Base-by-base conservation (phyloP, 2,329 filamentous ascomycete genomes). In the Alternaria metachromatica region DNA sequence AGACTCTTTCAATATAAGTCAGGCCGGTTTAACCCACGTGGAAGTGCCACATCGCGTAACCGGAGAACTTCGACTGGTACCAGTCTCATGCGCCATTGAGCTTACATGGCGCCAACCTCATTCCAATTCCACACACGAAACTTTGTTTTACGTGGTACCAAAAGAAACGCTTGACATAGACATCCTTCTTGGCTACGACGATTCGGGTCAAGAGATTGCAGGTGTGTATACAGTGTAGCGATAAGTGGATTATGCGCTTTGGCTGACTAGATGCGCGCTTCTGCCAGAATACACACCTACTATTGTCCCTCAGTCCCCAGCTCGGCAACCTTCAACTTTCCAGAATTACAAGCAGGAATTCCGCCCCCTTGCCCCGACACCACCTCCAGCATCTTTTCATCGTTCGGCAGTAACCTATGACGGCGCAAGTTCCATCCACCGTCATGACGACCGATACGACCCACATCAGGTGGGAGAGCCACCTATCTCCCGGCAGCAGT, bases 111-210 rank as follows among this genome's bases (percentile, higher is more conserved):
- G 44, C 20, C 33, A 23, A 11, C 51, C 37, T 8, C 45, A 45
- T 30, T 49, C 44, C 26, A n/a, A 60, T 3, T 45, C 54, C 23
- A 50, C 57, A 6, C 57, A 60, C 25, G 20, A 21, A 12, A 60
- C 61, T 5, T 41, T 46, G 9, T 63, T 60, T n/a, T 60, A 57
- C 18, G 26, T 63, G 18, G 53, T 60, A 6, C 26, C 61, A 6
- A 26, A 28, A 30, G 53, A 48, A 11, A 2, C 20, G 9, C 26
- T 63, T 8, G 57, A 57, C 37, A 53, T 45, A 25, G 61, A 63
- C 30, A 43, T 63, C 11, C 51, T 57, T 25, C 51, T 63, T 23
- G 51, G 57, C 2, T 37, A 15, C 8, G 18, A 41, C 7, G 61
- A 63, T 20, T 56, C 45, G 10, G 61, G 46, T 25, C n/a, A 60